Evolutionary conservation across 768 basidiomycete species (phyloP).

Genomic region (Pulveroboletus ravenelii): DNA sequence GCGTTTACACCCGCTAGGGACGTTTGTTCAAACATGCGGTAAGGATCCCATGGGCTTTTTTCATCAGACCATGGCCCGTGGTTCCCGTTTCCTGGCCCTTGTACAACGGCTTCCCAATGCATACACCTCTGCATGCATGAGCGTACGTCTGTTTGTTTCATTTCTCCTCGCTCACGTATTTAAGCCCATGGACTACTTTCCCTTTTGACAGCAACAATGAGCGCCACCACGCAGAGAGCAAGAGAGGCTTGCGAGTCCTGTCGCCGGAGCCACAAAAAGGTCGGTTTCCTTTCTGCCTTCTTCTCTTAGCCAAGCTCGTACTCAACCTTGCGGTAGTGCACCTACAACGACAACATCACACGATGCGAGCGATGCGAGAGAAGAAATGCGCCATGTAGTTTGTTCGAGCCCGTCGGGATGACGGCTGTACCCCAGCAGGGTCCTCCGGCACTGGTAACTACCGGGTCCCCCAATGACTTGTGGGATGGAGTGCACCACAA

Average conservation of each 20-base stretch:
- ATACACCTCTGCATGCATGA: slow-evolving; percentile 1
- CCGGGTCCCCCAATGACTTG: background rate
- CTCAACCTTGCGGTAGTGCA: slow-evolving; percentile 14
- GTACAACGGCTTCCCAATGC: slow-evolving; percentile 8
- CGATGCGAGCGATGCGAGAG: slow-evolving; percentile 17
- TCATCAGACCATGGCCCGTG: slow-evolving; percentile 1
- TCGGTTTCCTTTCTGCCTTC: background rate
- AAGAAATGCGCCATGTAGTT: slow-evolving; percentile 10
- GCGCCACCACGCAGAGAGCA: slow-evolving; percentile 18
- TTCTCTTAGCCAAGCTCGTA: background rate
- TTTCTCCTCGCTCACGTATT: slow-evolving; percentile 15
- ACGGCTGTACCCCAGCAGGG: slow-evolving; percentile 4
- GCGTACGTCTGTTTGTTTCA: slow-evolving; percentile 9
- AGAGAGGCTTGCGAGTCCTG: slow-evolving; percentile 24
- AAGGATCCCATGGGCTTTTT: slow-evolving; percentile 15
- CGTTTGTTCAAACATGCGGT: slow-evolving; percentile 3
- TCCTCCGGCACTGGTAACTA: background rate
- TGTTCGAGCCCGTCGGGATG: slow-evolving; percentile 10
- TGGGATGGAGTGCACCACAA: slow-evolving; percentile 6
- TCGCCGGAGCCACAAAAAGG: slow-evolving; percentile 25
- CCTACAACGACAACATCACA: slow-evolving; percentile 11
- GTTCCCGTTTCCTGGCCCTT: slow-evolving; percentile 8
- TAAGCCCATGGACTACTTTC: slow-evolving; percentile 6
- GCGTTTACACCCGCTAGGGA: background rate
- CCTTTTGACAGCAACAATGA: slow-evolving; percentile 15